Evolutionary conservation across 2,329 filamentous ascomycete genomes (phyloP).

Genomic region (Paecilomyces sp.): DNA sequence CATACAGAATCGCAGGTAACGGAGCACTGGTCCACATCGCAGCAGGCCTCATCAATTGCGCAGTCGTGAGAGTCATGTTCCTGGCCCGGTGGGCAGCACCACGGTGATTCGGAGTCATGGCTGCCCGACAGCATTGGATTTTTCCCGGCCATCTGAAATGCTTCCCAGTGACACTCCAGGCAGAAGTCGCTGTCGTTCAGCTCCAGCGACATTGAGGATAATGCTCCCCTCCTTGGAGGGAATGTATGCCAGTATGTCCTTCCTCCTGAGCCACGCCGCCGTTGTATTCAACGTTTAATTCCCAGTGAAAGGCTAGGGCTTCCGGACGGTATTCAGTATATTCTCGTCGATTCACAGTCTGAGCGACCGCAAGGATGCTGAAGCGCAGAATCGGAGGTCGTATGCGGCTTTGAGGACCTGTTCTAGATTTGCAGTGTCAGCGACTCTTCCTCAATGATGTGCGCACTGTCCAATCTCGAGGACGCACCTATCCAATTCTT

Average conservation of each 20-base stretch:
- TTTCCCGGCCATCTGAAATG: conserved; percentile 28
- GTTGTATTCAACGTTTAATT: not conserved
- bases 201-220: conserved; percentile 21
- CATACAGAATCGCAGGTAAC: conserved; percentile 32
- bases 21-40: conserved; percentile 31
- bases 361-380: not conserved
- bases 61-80: conserved; percentile 20
- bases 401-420: not conserved
- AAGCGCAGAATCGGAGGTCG: not conserved
- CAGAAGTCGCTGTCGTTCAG: conserved; percentile 27
- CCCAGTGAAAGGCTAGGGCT: conserved; percentile 3
- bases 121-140: conserved; percentile 15
- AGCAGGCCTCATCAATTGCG: conserved; percentile 28
- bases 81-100: conserved; percentile 20
- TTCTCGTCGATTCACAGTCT: not conserved
- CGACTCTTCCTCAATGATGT: not conserved
- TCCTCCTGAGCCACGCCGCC: not conserved
- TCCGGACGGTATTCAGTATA: not conserved
- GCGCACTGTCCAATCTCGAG: not conserved
- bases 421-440: not conserved
- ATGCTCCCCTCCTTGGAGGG: not conserved
- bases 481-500: not conserved
- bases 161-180: conserved; percentile 36
- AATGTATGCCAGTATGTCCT: not conserved
- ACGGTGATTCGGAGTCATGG: conserved; percentile 14